Evolutionary conservation across 2,329 filamentous ascomycete genomes (phyloP), one percentile per base, ranked within the genome.

Genomic region (Fusarium albosuccineum): DNA sequence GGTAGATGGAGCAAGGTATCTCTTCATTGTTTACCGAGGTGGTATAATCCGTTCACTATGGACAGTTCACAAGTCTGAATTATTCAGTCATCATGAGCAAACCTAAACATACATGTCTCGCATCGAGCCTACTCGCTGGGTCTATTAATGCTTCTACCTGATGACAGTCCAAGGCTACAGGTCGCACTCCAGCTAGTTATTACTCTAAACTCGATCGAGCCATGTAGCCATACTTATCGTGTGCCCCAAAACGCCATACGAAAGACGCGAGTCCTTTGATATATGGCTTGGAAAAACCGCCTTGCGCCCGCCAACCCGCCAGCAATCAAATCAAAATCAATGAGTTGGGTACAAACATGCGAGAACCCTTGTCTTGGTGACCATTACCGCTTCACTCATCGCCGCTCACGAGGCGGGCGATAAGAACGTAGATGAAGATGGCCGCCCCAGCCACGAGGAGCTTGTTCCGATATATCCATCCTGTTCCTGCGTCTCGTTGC

Each of bases 391-490:
- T 45, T 57, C 40, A 67, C 10, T 69, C 78, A 26, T 80, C 79
- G 6, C 81, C 82, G 40, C 89, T 89, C 34, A 97, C 79, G 13
- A 97, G 78, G 70, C 95, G 86, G 33, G 93, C 91, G 58, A 97
- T 84, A 50, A 97, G 80, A 10, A 97, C 94, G 79, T 97, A 98
- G 14, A 91, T 80, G 74, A 98, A 92, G 29, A 97, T 83, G 16
- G 89, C 79, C 0, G 85, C 89, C 9, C 92, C 87, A 1, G 89
- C 85, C 46, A 97, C 82, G 73, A 91, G 85, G 66, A 94, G 83
- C 81, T 93, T 96, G 81, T 97, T 92, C 65, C 89, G 87, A 69
- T 89, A 86, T 66, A 97, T 77, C 93, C 93, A 98, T 60, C 93
- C 88, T 71, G 93, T 89, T 0, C 93, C 92, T 3, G 91, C 93